A percentile compares a stretch with the other conserved stretches of the same genome.
Evolutionary conservation across 2,329 filamentous ascomycete species (phyloP).

Genomic region (Emericellopsis atlantica): DNA sequence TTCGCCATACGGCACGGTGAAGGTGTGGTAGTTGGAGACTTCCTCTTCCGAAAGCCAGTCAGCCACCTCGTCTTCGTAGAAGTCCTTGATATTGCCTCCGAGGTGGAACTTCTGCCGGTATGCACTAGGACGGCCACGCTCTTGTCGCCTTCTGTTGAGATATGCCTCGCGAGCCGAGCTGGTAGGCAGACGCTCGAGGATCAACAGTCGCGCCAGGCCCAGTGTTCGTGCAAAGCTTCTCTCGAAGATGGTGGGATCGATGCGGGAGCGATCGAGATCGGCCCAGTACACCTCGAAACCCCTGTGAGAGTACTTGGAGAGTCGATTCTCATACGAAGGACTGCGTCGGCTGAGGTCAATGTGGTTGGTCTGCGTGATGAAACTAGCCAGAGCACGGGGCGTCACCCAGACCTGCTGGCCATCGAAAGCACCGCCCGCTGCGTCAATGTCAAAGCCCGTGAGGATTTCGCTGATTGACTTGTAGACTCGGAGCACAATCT

Average conservation of each 20-base stretch:
- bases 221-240: conserved; percentile 63
- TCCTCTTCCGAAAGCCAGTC: conserved; percentile 73
- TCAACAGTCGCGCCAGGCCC: conserved; percentile 66
- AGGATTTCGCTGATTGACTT: conserved; percentile 75
- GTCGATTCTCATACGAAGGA: conserved; percentile 76
- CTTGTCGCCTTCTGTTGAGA: conserved; percentile 53
- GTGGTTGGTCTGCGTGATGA: conserved; percentile 71
- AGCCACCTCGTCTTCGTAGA: conserved; percentile 66
- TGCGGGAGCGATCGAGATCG: conserved; percentile 55
- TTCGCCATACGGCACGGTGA: conserved; percentile 56
- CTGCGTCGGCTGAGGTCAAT: conserved; percentile 70
- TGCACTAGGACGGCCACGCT: conserved; percentile 55
- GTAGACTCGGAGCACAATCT: conserved; percentile 79
- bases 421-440: conserved; percentile 69
- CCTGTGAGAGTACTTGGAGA: conserved; percentile 74
- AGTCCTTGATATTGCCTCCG: conserved; percentile 62
- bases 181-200: conserved; percentile 68
- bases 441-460: conserved; percentile 82
- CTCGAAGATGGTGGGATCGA: conserved; percentile 83
- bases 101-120: conserved; percentile 29
- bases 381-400: conserved; percentile 65
- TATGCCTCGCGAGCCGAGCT: conserved; percentile 57
- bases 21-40: conserved; percentile 68
- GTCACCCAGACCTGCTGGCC: conserved; percentile 69
- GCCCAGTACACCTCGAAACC: conserved; percentile 80